These are phyloP conservation scores for Microascus cirrosus DNA, from an alignment of 2,329 filamentous ascomycete species.

Conservation along the genomic window DNA sequence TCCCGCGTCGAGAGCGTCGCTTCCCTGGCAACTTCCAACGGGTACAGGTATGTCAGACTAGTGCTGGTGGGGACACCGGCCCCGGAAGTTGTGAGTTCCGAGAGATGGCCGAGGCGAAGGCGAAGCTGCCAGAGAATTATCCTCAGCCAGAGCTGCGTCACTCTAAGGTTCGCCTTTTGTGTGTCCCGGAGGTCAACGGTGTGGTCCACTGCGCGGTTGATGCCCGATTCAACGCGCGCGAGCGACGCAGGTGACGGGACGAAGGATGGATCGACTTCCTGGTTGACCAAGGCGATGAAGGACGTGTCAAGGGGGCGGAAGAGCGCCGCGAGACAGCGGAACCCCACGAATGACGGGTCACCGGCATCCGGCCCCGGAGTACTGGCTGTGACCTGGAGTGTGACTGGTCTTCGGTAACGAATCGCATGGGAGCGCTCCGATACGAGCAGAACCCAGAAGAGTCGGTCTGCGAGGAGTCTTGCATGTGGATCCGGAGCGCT, in stretches of 20 bases:
- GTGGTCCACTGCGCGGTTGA: slow-evolving; percentile 24
- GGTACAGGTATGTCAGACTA: slow-evolving; percentile 29
- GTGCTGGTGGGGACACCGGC: slow-evolving; percentile 9
- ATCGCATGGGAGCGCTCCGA: slow-evolving; percentile 33
- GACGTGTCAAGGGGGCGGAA: slow-evolving; percentile 29
- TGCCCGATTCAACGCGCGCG: slow-evolving; percentile 23
- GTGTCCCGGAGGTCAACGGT: slow-evolving; percentile 23
- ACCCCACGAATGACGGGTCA: slow-evolving; percentile 21
- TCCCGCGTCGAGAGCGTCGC: slow-evolving; percentile 25
- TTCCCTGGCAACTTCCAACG: slow-evolving; percentile 27
- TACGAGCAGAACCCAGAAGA: slow-evolving; percentile 32
- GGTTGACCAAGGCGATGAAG: slow-evolving; percentile 28
- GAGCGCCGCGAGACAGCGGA: slow-evolving; percentile 26
- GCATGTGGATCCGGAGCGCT: slow-evolving; percentile 12
- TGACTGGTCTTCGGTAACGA: slow-evolving; percentile 29
- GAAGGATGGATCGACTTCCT: slow-evolving; percentile 21
- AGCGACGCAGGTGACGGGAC: slow-evolving; percentile 12
- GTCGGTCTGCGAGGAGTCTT: slow-evolving; percentile 17
- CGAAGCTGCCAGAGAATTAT: slow-evolving; percentile 33
- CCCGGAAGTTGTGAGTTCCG: slow-evolving; percentile 12
- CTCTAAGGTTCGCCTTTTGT: slow-evolving; percentile 29
- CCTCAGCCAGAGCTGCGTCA: slow-evolving; percentile 33
- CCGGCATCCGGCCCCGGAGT: slow-evolving; percentile 18
- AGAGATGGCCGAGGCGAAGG: slow-evolving; percentile 27
- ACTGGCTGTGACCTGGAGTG: slow-evolving; percentile 26